phyloP scores from a whole-genome alignment of 2,329 filamentous ascomycete genomes.

The Polychaeton citri region DNA sequence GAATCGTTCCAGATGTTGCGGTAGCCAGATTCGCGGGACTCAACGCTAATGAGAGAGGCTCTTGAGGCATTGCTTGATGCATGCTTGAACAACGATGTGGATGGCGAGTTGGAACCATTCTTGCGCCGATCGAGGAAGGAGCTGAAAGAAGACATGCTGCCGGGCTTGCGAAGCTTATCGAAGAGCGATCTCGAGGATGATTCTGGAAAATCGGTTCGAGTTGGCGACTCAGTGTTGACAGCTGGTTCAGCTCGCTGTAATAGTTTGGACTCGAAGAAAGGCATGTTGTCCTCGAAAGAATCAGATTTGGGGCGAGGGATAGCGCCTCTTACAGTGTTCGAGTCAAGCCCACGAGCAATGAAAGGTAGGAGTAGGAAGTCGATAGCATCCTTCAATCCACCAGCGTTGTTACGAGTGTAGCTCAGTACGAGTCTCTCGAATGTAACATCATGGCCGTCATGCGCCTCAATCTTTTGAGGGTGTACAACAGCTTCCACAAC shows the following conservation, averaged over 20 bases:
- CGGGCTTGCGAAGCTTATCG: slow-evolving; percentile 85
- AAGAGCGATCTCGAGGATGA: slow-evolving; percentile 72
- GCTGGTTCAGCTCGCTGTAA: slow-evolving; percentile 80
- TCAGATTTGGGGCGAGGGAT: slow-evolving; percentile 97
- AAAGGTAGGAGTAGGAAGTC: slow-evolving; percentile 83
- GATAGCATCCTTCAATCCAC: slow-evolving; percentile 87
- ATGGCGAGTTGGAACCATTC: slow-evolving; percentile 68
- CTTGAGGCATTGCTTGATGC: slow-evolving; percentile 83
- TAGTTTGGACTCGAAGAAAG: slow-evolving; percentile 93
- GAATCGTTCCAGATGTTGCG: slow-evolving; percentile 98
- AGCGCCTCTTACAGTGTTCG: slow-evolving; percentile 76
- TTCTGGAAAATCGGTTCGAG: slow-evolving; percentile 67
- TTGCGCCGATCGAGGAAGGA: slow-evolving; percentile 94
- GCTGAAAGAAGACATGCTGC: slow-evolving; percentile 85
- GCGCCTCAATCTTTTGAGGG: slow-evolving; percentile 28
- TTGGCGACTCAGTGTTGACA: slow-evolving; percentile 70
- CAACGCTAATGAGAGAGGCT: slow-evolving; percentile 88
- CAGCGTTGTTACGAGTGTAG: slow-evolving; percentile 94
- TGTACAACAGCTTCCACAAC: slow-evolving; percentile 76
- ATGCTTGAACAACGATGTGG: slow-evolving; percentile 71
- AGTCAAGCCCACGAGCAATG: slow-evolving; percentile 78
- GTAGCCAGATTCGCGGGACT: slow-evolving; percentile 88
- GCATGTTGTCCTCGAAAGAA: slow-evolving; percentile 92
- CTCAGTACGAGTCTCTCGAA: slow-evolving; percentile 36
- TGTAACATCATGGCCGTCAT: slow-evolving; percentile 27